Evolutionary conservation across 176 grass and related monocot species (phyloP), one percentile per base, ranked within the genome.

Genomic region (Hsuehochloa calcarea): DNA sequence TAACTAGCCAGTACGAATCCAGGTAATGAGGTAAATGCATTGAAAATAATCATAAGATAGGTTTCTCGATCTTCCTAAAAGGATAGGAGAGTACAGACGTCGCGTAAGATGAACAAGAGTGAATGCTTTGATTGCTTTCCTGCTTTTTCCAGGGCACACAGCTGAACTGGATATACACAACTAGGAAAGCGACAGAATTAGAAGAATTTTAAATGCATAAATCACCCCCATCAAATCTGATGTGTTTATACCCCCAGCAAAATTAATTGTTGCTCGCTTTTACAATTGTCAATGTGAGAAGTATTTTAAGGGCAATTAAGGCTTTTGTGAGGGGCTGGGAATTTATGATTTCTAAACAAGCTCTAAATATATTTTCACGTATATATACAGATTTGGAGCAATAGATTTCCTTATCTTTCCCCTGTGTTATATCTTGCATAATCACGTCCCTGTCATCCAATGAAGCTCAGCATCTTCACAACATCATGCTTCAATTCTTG

Each of bases 371-470:
- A 29, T 29, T 29, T 29, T 1, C 29, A 29, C 29, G 29, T 1
- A 29, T 29, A n/a, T n/a, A 44, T 14, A 20, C 6, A 20, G 0
- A 49, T 49, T 47, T 34, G 23, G 35, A 65, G 63, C 10, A n/a
- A 15, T 0, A 40, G 25, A 14, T 51, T n/a, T 74, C 22, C 10
- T 44, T 4, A 10, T 31, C 27, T 26, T 25, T 46, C 22, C 59
- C 7, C 3, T 40, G 31, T 52, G 35, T 3, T 34, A 16, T 35
- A 17, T 52, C 43, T 50, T 77, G 62, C 61, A 77, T 52, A 10
- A 59, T 73, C 72, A 69, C 73, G 73, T 77, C 73, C 5, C 50
- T 27, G 69, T 69, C 64, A 12, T 78, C 64, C 83, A 47, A 38
- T 12, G 11, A 56, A 60, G 17, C 23, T 15, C 43, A 9, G 3